Base-by-base conservation (phyloP, 2,329 filamentous ascomycete species). In the Trichophyton simii region DNA sequence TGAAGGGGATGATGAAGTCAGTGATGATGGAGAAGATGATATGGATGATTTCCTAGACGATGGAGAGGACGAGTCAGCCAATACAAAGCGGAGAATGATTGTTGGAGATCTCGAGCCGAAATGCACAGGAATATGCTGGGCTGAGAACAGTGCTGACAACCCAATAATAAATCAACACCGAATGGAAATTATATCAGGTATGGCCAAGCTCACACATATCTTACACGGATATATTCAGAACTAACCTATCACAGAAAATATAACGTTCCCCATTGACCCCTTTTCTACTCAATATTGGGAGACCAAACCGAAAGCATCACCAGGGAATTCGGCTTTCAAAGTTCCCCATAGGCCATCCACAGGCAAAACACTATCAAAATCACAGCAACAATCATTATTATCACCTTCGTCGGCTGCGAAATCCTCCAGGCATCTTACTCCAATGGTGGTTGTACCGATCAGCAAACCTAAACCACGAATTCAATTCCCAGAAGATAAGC, bases 41-140 rank as follows among this genome's bases (percentile, higher is more conserved):
- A 87, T 96, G 85, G 89, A 90, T 3, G 91, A 85, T 18, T 96
- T 96, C 69, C 78, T 96, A 1, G 91, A 96, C 67, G 89, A 95
- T 67, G 89, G 89, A 4, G 89, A 95, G 60, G 89, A 94, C 73
- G 68, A 72, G 6, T 69, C 82, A 76, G 63, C 76, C 73, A 69
- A 82, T 76, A 63, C 76, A 73, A 81, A 82, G 78, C 77, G 82
- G 71, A 73, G 86, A 75, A 72, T 81, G 5, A 76, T 82, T 68
- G 82, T 78, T 36, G 84, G 85, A 34, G 85, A 89, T 65, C 80
- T 95, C 68, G 83, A 91, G 69, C 89, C 91, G 0, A 78, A 87
- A 48, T 88, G 82, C 70, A 89, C 85, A 2, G 94, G 92, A 0
- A 76, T 97, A 8, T 94, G 87, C 70, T 99, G 91, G 83, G 89